These are phyloP conservation scores for Neonectria punicea DNA, from an alignment of 2,329 filamentous ascomycete genomes.

Conservation along the genomic window DNA sequence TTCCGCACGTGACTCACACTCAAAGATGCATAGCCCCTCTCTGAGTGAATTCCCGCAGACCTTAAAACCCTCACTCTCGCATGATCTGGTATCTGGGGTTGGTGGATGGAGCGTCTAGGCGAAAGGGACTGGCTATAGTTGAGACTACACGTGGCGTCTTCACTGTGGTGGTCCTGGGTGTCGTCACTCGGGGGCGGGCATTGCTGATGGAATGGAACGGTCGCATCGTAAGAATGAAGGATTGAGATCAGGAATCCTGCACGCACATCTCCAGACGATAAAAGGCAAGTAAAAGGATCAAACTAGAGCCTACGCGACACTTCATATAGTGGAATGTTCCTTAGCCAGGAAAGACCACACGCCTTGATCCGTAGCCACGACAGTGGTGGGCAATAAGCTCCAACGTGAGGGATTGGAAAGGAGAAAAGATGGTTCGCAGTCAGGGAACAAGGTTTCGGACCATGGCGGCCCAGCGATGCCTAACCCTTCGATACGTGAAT, in stretches of 20 bases:
- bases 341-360: not conserved
- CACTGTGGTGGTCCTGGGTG: too few relatives aligned
- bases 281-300: not conserved
- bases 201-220: too few relatives aligned
- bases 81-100: too few relatives aligned
- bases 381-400: not conserved
- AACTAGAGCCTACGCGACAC: not conserved
- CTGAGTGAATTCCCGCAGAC: too few relatives aligned
- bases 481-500: not conserved
- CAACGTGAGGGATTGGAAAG: not conserved
- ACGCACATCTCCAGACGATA: too few relatives aligned
- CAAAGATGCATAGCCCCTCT: too few relatives aligned
- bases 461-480: not conserved
- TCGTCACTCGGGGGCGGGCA: too few relatives aligned
- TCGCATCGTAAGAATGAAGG: not conserved
- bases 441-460: not conserved
- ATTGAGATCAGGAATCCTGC: not conserved
- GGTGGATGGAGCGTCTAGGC: not conserved
- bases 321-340: not conserved
- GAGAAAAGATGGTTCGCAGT: not conserved
- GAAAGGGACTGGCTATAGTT: not conserved
- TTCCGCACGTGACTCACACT: too few relatives aligned
- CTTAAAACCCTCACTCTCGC: not conserved
- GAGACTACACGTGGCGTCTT: too few relatives aligned
- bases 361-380: not conserved